Conservation (phyloP, 2,329 filamentous ascomycete genomes). For the Zymoseptoria brevis region DNA sequence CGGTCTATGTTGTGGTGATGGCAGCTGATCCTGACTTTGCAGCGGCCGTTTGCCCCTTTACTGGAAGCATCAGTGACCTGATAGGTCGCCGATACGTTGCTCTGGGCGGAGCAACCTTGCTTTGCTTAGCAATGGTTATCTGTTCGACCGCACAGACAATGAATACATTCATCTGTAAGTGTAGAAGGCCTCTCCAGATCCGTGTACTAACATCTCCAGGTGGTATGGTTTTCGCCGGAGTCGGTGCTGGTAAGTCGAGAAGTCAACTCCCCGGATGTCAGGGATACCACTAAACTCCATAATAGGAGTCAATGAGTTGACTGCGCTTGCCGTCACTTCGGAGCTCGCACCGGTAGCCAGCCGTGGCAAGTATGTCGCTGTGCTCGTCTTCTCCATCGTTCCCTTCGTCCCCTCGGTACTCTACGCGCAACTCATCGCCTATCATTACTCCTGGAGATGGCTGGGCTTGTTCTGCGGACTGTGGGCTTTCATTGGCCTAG, state of each 20-base stretch:
- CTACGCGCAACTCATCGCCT: conserved; percentile 47
- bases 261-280: no score
- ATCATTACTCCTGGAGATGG: conserved; percentile 45
- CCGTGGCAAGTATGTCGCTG: conserved; percentile 55
- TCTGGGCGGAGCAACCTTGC: conserved; percentile 45
- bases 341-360: conserved; percentile 59
- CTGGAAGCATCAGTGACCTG: conserved; percentile 56
- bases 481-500: conserved; percentile 45
- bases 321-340: conserved; percentile 58
- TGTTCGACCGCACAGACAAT: no score
- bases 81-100: conserved; percentile 54
- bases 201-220: conserved; percentile 15
- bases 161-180: no score
- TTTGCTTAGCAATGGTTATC: conserved; percentile 43
- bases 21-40: no score
- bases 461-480: conserved; percentile 46
- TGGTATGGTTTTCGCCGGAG: conserved; percentile 54
- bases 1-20: no score
- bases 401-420: conserved; percentile 56
- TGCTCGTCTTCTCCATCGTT: conserved; percentile 53
- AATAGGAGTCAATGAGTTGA: conserved; percentile 52
- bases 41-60: conserved; percentile 51
- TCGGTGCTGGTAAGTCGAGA: conserved; percentile 47
- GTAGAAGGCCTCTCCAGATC: no score
- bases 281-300: no score